Conservation (phyloP, 805 yeast genomes). For the Peterozyma xylosa region DNA sequence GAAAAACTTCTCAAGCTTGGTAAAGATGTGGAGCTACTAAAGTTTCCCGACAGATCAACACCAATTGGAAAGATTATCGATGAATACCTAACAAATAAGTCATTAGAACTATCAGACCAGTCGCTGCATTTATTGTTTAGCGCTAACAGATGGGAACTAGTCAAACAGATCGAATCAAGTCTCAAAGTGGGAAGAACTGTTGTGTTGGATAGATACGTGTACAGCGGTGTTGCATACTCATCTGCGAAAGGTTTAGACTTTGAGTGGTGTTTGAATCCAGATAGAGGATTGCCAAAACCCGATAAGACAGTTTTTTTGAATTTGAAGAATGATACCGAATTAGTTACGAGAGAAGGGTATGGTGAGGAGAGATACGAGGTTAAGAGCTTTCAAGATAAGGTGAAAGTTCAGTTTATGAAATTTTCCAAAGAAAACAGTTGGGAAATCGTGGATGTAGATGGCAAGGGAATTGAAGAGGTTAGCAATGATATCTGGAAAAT, state of each 20-base stretch:
- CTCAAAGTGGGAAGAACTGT: slow-evolving; percentile 50
- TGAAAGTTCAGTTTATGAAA: slow-evolving; percentile 48
- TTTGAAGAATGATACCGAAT: slow-evolving; percentile 37
- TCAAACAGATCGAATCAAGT: slow-evolving; percentile 32
- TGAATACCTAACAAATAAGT: slow-evolving; percentile 50
- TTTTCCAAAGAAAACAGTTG: slow-evolving; percentile 27
- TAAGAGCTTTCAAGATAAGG: slow-evolving; percentile 64
- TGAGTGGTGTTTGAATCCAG: slow-evolving; percentile 80
- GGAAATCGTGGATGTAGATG: slow-evolving; percentile 52
- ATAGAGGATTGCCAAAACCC: slow-evolving; percentile 78
- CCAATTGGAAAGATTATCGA: slow-evolving; percentile 75
- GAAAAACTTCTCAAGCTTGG: slow-evolving; percentile 19
- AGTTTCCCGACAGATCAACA: slow-evolving; percentile 87
- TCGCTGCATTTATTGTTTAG: slow-evolving; percentile 82
- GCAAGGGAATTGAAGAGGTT: slow-evolving; percentile 50
- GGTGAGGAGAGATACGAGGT: slow-evolving; percentile 94
- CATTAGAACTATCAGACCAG: slow-evolving; percentile 56
- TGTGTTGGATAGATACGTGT: slow-evolving; percentile 80
- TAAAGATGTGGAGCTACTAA: slow-evolving; percentile 42
- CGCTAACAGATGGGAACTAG: slow-evolving; percentile 92
- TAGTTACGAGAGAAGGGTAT: slow-evolving; percentile 60
- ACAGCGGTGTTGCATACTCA: slow-evolving; percentile 90
- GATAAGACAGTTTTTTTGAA: slow-evolving; percentile 77
- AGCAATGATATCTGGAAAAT: slow-evolving; percentile 32
- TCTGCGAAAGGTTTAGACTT: slow-evolving; percentile 70